Conservation (phyloP, 352 stramenopile species). For the Phytophthora idaei region DNA sequence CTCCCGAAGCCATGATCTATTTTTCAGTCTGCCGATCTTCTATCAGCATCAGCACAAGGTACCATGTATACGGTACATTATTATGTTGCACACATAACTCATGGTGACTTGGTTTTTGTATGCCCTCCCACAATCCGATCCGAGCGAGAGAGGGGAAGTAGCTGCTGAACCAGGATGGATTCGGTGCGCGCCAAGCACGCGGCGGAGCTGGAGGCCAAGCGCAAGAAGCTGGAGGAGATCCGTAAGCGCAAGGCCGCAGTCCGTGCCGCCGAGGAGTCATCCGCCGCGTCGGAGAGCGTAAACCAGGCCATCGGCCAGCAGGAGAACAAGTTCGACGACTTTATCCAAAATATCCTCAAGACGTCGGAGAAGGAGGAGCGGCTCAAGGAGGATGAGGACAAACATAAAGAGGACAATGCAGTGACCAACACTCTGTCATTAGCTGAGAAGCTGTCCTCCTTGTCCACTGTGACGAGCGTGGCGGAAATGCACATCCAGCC, state of each 20-base stretch:
- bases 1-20: background rate
- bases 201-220: constrained; percentile 87
- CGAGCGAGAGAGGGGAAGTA: constrained; percentile 7
- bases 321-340: constrained; percentile 81
- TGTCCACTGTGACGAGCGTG: constrained; percentile 79
- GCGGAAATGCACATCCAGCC: constrained; percentile 84
- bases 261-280: constrained; percentile 53
- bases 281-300: constrained; percentile 48
- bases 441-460: constrained; percentile 72
- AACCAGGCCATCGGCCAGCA: constrained; percentile 69
- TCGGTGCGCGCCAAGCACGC: constrained; percentile 84
- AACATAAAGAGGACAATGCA: constrained; percentile 36
- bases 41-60: background rate
- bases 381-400: constrained; percentile 8
- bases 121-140: constrained; percentile 1
- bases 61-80: background rate
- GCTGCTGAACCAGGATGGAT: constrained; percentile 43
- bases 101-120: constrained; percentile 9
- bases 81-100: background rate
- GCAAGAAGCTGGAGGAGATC: constrained; percentile 91
- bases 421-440: constrained; percentile 56
- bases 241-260: constrained; percentile 82
- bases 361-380: constrained; percentile 42
- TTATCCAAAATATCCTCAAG: constrained; percentile 88
- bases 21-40: constrained; percentile 10